Conservation (phyloP, 108 stramenopile genomes). For the Parmales sp. region DNA sequence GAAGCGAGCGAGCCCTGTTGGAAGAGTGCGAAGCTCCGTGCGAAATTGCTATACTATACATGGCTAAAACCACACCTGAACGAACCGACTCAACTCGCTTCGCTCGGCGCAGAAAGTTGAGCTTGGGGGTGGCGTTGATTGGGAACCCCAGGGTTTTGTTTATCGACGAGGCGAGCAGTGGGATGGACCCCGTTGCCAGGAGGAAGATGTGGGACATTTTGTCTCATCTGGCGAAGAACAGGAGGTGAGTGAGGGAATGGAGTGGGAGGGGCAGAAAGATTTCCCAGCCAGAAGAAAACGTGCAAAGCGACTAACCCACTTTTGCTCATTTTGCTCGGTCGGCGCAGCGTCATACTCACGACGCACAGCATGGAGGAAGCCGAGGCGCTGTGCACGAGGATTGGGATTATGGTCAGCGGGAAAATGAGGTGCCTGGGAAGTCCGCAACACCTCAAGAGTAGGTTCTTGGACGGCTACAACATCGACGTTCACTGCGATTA, state of each 20-base stretch:
- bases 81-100: too few species aligned
- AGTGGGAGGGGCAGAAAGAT: too few species aligned
- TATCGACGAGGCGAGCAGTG: slow-evolving; percentile 47
- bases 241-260: too few species aligned
- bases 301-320: too few species aligned
- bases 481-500: slow-evolving; percentile 17
- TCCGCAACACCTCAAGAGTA: slow-evolving; percentile 42
- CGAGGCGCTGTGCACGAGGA: slow-evolving; percentile 60
- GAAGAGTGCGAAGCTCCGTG: too few species aligned
- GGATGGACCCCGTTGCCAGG: slow-evolving; percentile 52
- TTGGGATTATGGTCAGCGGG: slow-evolving; percentile 68
- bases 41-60: too few species aligned
- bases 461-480: slow-evolving; percentile 49
- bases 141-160: slow-evolving; percentile 34
- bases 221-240: not conserved
- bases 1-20: too few species aligned
- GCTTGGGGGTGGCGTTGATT: slow-evolving; percentile 24
- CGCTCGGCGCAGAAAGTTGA: too few species aligned
- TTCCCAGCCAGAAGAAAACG: not conserved
- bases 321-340: too few species aligned
- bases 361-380: slow-evolving; percentile 69
- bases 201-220: slow-evolving; percentile 40
- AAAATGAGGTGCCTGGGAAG: slow-evolving; percentile 44
- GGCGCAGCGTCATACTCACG: slow-evolving; percentile 39
- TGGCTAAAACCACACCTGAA: too few species aligned